Base-by-base conservation (phyloP, 768 basidiomycete species). In the Panaeolus papilionaceus region DNA sequence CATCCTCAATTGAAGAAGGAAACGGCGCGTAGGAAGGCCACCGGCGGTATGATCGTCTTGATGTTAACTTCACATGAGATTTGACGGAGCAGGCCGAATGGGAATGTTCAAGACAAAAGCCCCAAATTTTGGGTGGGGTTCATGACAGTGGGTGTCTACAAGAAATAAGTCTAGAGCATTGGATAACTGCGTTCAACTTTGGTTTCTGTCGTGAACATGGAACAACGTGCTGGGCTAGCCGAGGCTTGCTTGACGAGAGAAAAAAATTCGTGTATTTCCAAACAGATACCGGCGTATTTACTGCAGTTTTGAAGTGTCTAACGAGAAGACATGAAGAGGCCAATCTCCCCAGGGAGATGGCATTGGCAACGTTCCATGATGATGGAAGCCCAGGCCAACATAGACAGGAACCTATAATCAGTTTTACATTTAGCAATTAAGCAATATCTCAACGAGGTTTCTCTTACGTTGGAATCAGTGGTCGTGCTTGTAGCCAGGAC, bases 281-380 rank as follows among this genome's bases (percentile, higher is more conserved):
- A 33, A 33, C 33, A 33, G 33, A 33, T 33, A 33, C 33, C 2
- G 11, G 16, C 26, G 6, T 4, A 23, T n/a, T 16, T 37, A 20
- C 37, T 64, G 33, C 28, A 61, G 47, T 20, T 66, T 68, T 49
- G n/a, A 61, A 37, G 71, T 70, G 33, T 69, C 47, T 62, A 76
- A 65, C 40, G 70, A 68, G 44, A 76, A 71, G 26, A 75, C 23
- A 54, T 76, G 72, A 4, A 72, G 64, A 12, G 74, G 73, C 74
- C 75, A 76, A n/a, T 76, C 74, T 12, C 75, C 75, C 69, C 72
- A 71, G 20, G 72, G 71, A 23, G 75, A 75, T 23, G 73, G 72
- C 64, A 76, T 75, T 3, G 68, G 69, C 33, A 63, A 73, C 38
- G 64, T 69, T 20, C 71, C 72, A 62, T 67, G 66, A 28, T 68